phyloP scores from a whole-genome alignment of 2,329 filamentous ascomycete species.

The Fusarium floridanum region DNA sequence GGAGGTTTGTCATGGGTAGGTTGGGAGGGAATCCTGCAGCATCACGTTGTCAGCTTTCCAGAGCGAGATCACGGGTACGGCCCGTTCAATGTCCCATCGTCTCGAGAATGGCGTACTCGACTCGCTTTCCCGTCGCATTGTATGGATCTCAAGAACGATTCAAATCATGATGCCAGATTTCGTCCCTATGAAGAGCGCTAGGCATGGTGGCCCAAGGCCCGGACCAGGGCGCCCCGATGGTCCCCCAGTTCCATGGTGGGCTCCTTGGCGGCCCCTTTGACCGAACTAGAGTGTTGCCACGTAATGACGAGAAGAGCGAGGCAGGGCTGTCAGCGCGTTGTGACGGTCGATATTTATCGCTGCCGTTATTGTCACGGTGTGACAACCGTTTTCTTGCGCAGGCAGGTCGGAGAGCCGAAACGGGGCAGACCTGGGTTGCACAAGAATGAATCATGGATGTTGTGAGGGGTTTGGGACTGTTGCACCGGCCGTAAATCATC shows the following conservation, averaged over 20 bases:
- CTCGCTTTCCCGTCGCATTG: conserved; percentile 9
- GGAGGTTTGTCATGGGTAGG: conserved; percentile 38
- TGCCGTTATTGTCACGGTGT: conserved; percentile 9
- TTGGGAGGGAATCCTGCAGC: conserved; percentile 19
- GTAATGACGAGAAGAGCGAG: conserved; percentile 43
- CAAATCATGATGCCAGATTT: conserved; percentile 16
- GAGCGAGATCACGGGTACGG: not conserved
- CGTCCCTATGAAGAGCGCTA: conserved; percentile 8
- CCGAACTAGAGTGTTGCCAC: conserved; percentile 46
- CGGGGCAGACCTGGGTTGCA: conserved; percentile 10
- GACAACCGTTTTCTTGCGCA: conserved; percentile 12
- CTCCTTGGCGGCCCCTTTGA: conserved; percentile 47
- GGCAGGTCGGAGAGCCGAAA: not conserved
- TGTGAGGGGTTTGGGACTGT: conserved; percentile 29
- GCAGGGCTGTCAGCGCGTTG: conserved; percentile 30
- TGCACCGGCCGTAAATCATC: conserved; percentile 25
- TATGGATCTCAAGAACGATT: conserved; percentile 2
- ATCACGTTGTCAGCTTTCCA: conserved; percentile 14
- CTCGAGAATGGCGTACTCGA: conserved; percentile 1
- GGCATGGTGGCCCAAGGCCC: conserved; percentile 27
- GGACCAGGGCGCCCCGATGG: conserved; percentile 38
- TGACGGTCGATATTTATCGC: conserved; percentile 21
- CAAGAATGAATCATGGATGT: conserved; percentile 9
- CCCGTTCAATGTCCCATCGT: not conserved
- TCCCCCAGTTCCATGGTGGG: conserved; percentile 34